A percentile compares a stretch with the other conserved stretches of the same genome.
Evolutionary conservation across 768 basidiomycete species (phyloP).

Genomic region (Tephrocybe sp.): DNA sequence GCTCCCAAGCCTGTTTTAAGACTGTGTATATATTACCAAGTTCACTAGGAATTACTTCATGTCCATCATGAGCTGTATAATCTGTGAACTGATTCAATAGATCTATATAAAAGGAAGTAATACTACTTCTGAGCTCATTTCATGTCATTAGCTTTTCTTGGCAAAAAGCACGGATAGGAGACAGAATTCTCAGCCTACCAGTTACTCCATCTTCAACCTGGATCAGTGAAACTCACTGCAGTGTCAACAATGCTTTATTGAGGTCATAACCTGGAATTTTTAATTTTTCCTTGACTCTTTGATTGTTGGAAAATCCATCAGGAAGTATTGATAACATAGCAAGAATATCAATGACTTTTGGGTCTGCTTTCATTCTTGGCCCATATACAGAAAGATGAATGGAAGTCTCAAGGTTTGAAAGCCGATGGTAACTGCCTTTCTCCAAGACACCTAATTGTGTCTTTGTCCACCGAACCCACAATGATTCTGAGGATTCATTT

Average conservation of each 20-base stretch:
- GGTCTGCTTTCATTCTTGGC: slow-evolving; percentile 16
- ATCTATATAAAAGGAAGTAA: background rate
- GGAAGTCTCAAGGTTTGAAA: slow-evolving; percentile 20
- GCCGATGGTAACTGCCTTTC: slow-evolving; percentile 11
- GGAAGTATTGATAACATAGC: slow-evolving; percentile 18
- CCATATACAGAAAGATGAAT: too few species aligned
- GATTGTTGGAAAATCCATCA: too few species aligned
- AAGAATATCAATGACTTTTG: slow-evolving; percentile 6
- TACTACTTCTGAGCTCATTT: background rate
- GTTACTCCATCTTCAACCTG: background rate
- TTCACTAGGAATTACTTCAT: background rate
- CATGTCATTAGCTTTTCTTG: background rate
- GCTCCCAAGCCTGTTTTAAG: background rate
- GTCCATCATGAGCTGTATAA: background rate
- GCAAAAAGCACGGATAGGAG: too few species aligned
- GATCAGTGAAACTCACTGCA: slow-evolving; percentile 1
- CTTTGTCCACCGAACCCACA: slow-evolving; percentile 19
- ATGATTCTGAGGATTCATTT: slow-evolving; percentile 17
- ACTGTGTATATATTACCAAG: background rate
- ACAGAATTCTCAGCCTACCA: too few species aligned
- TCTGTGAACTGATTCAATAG: background rate
- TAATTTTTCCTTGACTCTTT: background rate
- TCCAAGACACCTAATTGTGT: too few species aligned
- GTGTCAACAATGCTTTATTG: background rate
- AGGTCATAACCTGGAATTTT: background rate